Evolutionary conservation across 1,284 basidiomycete species (phyloP).

Genomic region (Tylopilus sp.): DNA sequence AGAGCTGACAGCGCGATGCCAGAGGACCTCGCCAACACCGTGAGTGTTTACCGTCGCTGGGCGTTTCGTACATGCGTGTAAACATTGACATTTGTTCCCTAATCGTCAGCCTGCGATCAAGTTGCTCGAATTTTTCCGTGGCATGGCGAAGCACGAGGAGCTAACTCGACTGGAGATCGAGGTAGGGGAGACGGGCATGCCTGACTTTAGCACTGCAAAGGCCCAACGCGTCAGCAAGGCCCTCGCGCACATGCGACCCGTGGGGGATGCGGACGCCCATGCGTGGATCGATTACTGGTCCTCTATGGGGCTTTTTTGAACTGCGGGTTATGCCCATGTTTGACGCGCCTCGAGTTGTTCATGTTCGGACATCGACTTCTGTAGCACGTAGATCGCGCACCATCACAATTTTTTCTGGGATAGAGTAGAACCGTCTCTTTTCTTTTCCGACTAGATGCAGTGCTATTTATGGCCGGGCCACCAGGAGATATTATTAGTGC

Average conservation of each 20-base stretch:
- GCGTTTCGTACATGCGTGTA: background rate
- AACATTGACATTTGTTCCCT: background rate
- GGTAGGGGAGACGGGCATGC: slow-evolving; percentile 8
- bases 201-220: slow-evolving; percentile 10
- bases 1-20: background rate
- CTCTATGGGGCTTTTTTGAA: slow-evolving; percentile 13
- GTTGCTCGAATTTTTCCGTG: slow-evolving; percentile 20
- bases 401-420: too few species aligned
- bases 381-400: too few species aligned
- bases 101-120: slow-evolving; percentile 28
- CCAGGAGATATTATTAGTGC: too few species aligned
- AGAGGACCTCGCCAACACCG: background rate
- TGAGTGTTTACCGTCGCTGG: background rate
- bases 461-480: too few species aligned
- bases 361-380: too few species aligned
- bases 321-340: too few species aligned
- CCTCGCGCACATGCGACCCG: slow-evolving; percentile 12
- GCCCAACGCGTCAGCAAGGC: slow-evolving; percentile 10
- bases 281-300: slow-evolving; percentile 23
- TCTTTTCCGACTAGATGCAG: too few species aligned
- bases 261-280: slow-evolving; percentile 14
- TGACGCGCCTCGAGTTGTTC: too few species aligned
- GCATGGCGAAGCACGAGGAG: slow-evolving; percentile 5
- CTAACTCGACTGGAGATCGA: background rate
- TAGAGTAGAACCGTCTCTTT: too few species aligned